Evolutionary conservation across 2,329 filamentous ascomycete species (phyloP), one percentile per base, ranked within the genome.

Genomic region (Aspergillus fructus): DNA sequence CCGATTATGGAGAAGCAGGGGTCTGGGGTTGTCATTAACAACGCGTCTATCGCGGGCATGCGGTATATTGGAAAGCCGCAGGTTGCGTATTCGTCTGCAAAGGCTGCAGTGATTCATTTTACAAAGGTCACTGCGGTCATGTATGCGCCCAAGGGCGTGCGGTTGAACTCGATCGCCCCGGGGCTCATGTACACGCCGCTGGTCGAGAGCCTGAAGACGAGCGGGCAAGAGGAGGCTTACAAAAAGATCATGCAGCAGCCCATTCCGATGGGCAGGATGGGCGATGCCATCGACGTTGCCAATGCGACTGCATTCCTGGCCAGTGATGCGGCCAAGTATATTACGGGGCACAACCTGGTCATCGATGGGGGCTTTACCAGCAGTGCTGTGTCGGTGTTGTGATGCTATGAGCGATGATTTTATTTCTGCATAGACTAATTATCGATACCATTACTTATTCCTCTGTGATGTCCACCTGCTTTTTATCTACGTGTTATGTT

Each of bases 141-240:
- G 0, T 72, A 71, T 59, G 66, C 66, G 7, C 57, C 55, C 5
- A 68, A 62, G 19, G 54, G 76, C 0, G 75, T 85, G 5, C 48
- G 66, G 13, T 24, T 85, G 39, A 86, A 86, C 61, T 77, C 78
- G 0, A 80, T 85, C 0, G 79, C 84, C 0, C 83, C 83, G 0
- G 83, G 83, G 0, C 64, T 86, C 55, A 85, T 85, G 66, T 74
- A 84, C 53, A 85, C 83, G 15, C 82, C 82, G 0, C 78, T 82
- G 39, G 80, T 79, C 5, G 70, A 71, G 13, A 72, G 69, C 3
- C 55, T 85, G 0, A 69, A 78, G 23, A 72, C 80, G 50, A 83
- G 77, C 63, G 71, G 71, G 3, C 61, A 79, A 23, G 77, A 81
- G 49, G 79, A 79, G 33, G 80, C 27, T 3, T 68, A 67, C 40